A percentile compares a stretch with the other conserved stretches of the same genome.
Conservation (phyloP, 331 rosid genomes). For the Stylosanthes scabra region DNA sequence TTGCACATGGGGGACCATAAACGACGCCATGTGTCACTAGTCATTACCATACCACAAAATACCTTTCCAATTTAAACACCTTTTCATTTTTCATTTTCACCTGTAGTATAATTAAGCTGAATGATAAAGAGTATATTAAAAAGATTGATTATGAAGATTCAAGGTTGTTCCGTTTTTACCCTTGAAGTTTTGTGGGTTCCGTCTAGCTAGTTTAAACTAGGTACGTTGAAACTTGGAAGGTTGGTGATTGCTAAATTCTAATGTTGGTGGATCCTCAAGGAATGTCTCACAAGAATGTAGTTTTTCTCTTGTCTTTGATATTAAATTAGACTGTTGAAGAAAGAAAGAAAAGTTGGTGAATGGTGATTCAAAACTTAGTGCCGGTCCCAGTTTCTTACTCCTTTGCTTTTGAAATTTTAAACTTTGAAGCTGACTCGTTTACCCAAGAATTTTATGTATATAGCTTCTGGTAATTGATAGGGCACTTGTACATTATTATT, state of each 20-base stretch:
- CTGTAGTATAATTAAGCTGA: neutral
- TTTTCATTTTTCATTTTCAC: neutral
- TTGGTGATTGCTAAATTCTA: constrained; percentile 12
- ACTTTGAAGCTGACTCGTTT: constrained; percentile 19
- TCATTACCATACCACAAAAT: constrained; percentile 18
- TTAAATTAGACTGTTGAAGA: too few species aligned
- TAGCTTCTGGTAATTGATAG: constrained; percentile 25
- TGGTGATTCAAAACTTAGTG: constrained; percentile 30
- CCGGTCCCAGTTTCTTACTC: constrained; percentile 26
- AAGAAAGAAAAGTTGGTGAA: constrained; percentile 5
- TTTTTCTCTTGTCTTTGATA: too few species aligned
- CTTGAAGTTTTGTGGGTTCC: neutral
- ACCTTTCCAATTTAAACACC: neutral
- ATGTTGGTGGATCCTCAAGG: too few species aligned
- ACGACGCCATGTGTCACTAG: constrained; percentile 26
- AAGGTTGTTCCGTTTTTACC: neutral
- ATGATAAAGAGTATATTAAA: neutral
- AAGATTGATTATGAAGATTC: neutral
- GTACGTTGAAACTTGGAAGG: constrained; percentile 8
- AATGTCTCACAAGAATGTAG: too few species aligned
- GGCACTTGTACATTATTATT: constrained; percentile 25
- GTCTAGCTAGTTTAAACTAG: neutral
- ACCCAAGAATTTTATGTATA: neutral
- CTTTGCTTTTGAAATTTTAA: constrained; percentile 10
- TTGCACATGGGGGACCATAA: constrained; percentile 45